A percentile compares a stretch with the other conserved stretches of the same genome.
Evolutionary conservation across 495 filamentous ascomycete genomes (phyloP).

Genomic region (Jackrogersella multiformis): DNA sequence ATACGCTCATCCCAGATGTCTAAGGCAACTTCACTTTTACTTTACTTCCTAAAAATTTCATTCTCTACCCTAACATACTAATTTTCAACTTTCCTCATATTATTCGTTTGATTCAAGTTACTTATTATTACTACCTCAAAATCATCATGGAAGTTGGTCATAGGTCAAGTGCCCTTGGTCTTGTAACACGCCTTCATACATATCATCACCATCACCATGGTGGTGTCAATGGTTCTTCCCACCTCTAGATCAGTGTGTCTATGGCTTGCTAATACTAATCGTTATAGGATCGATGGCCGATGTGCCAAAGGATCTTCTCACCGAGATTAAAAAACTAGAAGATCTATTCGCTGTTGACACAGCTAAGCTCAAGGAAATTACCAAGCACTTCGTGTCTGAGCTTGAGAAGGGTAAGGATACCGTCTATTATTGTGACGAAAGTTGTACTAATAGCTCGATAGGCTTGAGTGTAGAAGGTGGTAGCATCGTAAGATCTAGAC

Average conservation of each 20-base stretch:
- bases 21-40: background rate
- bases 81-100: background rate
- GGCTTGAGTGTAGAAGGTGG: slow-evolving; percentile 88
- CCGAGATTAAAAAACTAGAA: slow-evolving; percentile 87
- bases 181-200: slow-evolving; percentile 14
- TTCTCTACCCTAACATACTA: background rate
- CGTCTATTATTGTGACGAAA: slow-evolving; percentile 12
- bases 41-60: background rate
- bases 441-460: slow-evolving; percentile 43
- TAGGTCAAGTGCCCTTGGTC: slow-evolving; percentile 21
- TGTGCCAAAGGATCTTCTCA: slow-evolving; percentile 82
- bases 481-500: slow-evolving; percentile 76
- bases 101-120: slow-evolving; percentile 1
- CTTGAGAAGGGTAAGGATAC: slow-evolving; percentile 77
- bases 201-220: slow-evolving; percentile 26
- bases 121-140: slow-evolving; percentile 3
- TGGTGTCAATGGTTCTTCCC: slow-evolving; percentile 20
- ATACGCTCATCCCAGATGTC: background rate
- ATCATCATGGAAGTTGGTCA: slow-evolving; percentile 17
- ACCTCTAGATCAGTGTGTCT: background rate
- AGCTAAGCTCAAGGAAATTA: slow-evolving; percentile 86
- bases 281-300: slow-evolving; percentile 52
- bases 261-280: slow-evolving; percentile 32
- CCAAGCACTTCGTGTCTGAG: slow-evolving; percentile 86
- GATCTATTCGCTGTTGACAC: slow-evolving; percentile 82